Base-by-base conservation (phyloP, 371 early-diverging fungal species). In the Funneliformis caledonium region DNA sequence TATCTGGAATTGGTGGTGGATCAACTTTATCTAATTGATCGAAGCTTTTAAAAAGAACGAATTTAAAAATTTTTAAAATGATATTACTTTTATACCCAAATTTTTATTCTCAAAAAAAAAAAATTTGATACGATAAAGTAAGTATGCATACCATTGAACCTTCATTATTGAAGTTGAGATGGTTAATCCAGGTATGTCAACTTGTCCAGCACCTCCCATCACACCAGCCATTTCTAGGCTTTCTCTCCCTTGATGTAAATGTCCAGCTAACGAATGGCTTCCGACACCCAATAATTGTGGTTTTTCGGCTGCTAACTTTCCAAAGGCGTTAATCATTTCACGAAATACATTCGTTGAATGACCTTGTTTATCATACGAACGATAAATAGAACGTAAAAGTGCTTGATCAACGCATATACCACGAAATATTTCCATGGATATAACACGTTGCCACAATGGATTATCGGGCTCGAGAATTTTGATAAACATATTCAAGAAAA, bases 1-100 rank as follows among this genome's bases (percentile, higher is more conserved):
- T 92, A 4, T 96, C 96, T 0, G 98, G 96, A 14, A 97, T 90
- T 0, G 83, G 69, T 5, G 98, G 98, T 3, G 97, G 94, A 4
- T 97, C 97, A 19, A 91, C 87, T 83, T 97, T 97, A 83, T 98
- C 98, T 59, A 98, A 88, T 85, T 96, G 96, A 85, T 96, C 96
- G 68, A 96, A 88, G 83, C 93, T 92, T 76, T 11, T 69, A 16
- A 75, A 52, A 52, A 52, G 19, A 52, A 52, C 19, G 52, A 19
- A 52, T 50, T 16, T 5, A 16, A 12, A 52, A 52, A 52, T 16
- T 52, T 16, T 52, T 16, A 52, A 19, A 2, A 19, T 56, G 16
- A 56, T n/a, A 16, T 19, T 19, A 56, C 16, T 19, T 56, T 37
- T 37, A 2, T 42, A 22, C 14, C 48, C 26, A 33, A 22, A 16